Conservation (phyloP, 345 rosid genomes). For the Arabidopsis thaliana region TAIR10.1 NC_003076.8:6967501-6968000, state of each 20-base stretch:
- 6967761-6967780: constrained; percentile 81
- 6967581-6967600: constrained; percentile 81
- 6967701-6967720: constrained; percentile 67
- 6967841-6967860: constrained; percentile 64
- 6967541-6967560: constrained; percentile 60
- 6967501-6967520: constrained; percentile 70
- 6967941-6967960: constrained; percentile 21
- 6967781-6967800: constrained; percentile 58
- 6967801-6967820: constrained; percentile 81
- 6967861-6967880: constrained; percentile 78
- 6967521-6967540: constrained; percentile 53
- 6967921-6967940: constrained; percentile 37
- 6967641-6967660: constrained; percentile 68
- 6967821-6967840: constrained; percentile 61
- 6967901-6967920: constrained; percentile 9
- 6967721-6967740: constrained; percentile 95
- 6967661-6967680: constrained; percentile 55
- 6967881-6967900: constrained; percentile 48
- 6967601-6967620: constrained; percentile 97
- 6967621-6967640: constrained; percentile 77
- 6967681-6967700: constrained; percentile 63
- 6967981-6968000: constrained; percentile 19
- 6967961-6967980: not conserved
- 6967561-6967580: constrained; percentile 89
- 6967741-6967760: constrained; percentile 99